Base-by-base conservation (phyloP, 192 early-diverging fungal species). In the Coemansia sp. region DNA sequence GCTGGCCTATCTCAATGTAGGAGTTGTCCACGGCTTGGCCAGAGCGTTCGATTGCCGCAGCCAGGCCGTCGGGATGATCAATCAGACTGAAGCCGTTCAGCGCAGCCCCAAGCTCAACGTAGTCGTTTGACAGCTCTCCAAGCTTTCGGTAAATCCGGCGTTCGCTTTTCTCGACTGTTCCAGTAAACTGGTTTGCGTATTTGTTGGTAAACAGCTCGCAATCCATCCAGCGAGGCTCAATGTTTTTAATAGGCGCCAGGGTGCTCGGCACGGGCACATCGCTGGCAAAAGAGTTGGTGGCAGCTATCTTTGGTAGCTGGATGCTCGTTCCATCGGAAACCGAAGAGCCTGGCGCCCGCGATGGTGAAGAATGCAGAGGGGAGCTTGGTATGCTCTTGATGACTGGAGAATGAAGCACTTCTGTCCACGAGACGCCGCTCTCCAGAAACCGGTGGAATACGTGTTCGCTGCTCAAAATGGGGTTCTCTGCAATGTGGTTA, bases 1-100 rank as follows among this genome's bases (percentile, higher is more conserved):
- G 85, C 41, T 87, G 78, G 41, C 87, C 85, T 5, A 90, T 92
- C 37, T 90, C 87, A 18, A 89, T 86, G 64, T 90, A 90, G 8
- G 91, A 91, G 42, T 89, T 88, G 72, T 99, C 98, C 3, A 93
- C 85, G 0, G 96, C 94, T 72, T 95, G 91, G 2, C 98, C 98
- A n/a, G 94, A 82, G 62, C 89, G 87, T 71, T 99, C 98, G 66
- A 98, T 91, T 0, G 92, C 91, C 22, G 89, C 89, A 1, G 92
- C 87, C n/a, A 99, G 82, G 21, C 43, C 36, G 48, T 81, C 78
- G 3, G 79, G 82, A 1, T 80, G 84, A 41, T 98, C 95, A 66
- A 90, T 89, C 41, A 99, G 84, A 54, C 96, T 98, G 79, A 98
- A 98, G 21, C 90, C 94, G 68, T 99, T 99, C 76, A 96, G 94